Evolutionary conservation across 192 early-diverging fungal genomes (phyloP), one percentile per base, ranked within the genome.

Genomic region (Nowakowskiella sp.): DNA sequence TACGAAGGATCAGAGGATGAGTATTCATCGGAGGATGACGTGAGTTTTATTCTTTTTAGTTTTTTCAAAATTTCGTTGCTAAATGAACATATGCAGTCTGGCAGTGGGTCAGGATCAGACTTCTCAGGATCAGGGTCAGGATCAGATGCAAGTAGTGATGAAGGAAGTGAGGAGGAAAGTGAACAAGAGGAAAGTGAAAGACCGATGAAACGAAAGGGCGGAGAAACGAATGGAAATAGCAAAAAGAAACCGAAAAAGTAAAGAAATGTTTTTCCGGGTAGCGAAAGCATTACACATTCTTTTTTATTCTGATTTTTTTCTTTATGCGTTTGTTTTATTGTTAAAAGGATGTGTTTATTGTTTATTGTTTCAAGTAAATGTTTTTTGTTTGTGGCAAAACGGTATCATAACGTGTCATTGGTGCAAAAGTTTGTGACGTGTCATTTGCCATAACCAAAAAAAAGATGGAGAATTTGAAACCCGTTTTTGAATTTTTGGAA

Each of bases 161-260:
- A 44, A 9, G 74, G 55, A 4, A 36, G 34, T 8, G 71, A 71
- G 22, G 68, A 62, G 13, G 70, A 72, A 39, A 47, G 43, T 8
- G 77, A 73, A 1, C 73, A 79, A 47, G 73, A 76, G 47, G 75
- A 73, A 73, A 73, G 76, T 47, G 77, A 76, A n/a, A n/a, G n/a
- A n/a, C n/a, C n/a, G 51, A 49, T 79, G 30, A 73, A 79, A 57
- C 29, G 61, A 19, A 79, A 73, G 51, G 77, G 55, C 31, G 28
- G 49, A 34, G 55, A 34, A 50, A 47, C 28, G 13, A 16, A 23
- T 16, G 55, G 49, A 22, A 26, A 39, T 51, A 39, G 32, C 4
- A 26, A 24, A 53, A 56, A 34, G 31, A 48, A n/a, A 50, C 22
- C n/a, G n/a, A 33, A 44, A 27, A 31, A 44, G 4, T 25, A 30